Evolutionary conservation across 495 filamentous ascomycete species (phyloP).

Genomic region (Apiosordaria backusii): DNA sequence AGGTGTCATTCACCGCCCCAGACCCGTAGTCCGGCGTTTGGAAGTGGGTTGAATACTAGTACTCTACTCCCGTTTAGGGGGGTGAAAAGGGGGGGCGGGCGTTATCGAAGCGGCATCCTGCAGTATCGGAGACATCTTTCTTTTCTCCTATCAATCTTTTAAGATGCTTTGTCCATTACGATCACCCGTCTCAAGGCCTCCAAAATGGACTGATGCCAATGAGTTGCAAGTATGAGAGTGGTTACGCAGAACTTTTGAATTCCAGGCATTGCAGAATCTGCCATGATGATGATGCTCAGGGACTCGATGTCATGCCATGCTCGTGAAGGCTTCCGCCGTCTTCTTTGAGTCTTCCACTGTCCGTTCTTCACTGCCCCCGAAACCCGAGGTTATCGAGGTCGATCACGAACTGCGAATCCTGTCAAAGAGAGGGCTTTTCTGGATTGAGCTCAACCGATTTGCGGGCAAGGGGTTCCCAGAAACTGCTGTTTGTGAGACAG

Average conservation of each 20-base stretch:
- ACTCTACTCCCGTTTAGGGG: not conserved
- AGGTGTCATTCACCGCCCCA: not conserved
- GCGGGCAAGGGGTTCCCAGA: constrained; percentile 9
- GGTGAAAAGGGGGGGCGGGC: not conserved
- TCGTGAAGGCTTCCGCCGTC: not conserved
- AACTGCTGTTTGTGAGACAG: constrained; percentile 8
- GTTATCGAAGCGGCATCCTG: not conserved
- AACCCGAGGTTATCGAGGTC: not conserved
- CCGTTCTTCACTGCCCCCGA: not conserved
- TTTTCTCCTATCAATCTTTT: not conserved
- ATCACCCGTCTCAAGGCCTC: not conserved
- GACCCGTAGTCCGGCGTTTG: constrained; percentile 8
- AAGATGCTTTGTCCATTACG: not conserved
- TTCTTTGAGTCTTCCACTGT: not conserved
- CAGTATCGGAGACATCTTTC: not conserved
- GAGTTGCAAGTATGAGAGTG: not conserved
- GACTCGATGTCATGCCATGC: not conserved
- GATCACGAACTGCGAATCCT: not conserved
- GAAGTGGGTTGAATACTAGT: not conserved
- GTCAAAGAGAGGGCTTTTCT: not conserved
- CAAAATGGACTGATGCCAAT: not conserved
- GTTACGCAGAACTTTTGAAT: not conserved
- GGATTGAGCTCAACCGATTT: not conserved
- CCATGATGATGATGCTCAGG: not conserved
- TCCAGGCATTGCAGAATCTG: not conserved